Evolutionary conservation across 768 basidiomycete genomes (phyloP).

Genomic region (Phylloporus scabripes): DNA sequence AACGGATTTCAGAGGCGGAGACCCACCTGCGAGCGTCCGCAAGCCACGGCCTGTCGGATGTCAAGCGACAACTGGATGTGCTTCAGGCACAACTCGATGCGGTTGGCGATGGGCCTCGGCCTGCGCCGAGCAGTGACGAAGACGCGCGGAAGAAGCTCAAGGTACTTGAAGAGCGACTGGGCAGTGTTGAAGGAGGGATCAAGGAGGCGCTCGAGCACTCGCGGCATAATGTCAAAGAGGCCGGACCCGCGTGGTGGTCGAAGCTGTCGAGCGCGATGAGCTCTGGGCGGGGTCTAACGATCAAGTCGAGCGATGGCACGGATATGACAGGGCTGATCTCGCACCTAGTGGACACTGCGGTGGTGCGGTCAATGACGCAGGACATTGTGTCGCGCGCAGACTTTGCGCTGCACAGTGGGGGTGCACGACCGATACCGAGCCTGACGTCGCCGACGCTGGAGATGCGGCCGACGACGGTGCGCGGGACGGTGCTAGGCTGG

Average conservation of each 20-base stretch:
- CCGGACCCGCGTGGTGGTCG: conserved; percentile 65
- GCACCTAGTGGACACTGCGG: conserved; percentile 70
- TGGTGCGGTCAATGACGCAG: conserved; percentile 59
- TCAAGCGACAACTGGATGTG: conserved; percentile 53
- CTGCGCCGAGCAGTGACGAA: conserved; percentile 39
- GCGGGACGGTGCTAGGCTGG: conserved; percentile 45
- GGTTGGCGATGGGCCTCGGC: conserved; percentile 20
- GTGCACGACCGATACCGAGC: conserved; percentile 73
- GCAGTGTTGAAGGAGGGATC: conserved; percentile 54
- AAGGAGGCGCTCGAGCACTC: conserved; percentile 69
- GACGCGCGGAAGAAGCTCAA: conserved; percentile 52
- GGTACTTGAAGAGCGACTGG: conserved; percentile 59
- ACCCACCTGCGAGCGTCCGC: conserved; percentile 41
- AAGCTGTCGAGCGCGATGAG: conserved; percentile 48
- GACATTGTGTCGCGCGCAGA: conserved; percentile 81
- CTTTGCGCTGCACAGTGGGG: conserved; percentile 79
- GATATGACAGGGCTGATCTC: conserved; percentile 67
- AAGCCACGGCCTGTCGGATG: conserved; percentile 39
- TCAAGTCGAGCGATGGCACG: conserved; percentile 72
- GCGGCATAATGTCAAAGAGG: conserved; percentile 40
- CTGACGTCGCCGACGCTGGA: conserved; percentile 81
- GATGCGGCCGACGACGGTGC: conserved; percentile 48
- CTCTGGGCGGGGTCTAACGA: conserved; percentile 45
- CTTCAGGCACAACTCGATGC: conserved; percentile 41
- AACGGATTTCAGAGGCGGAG: conserved; percentile 50